phyloP scores from a whole-genome alignment of 495 filamentous ascomycete species.

The Tetracladium setigerum region DNA sequence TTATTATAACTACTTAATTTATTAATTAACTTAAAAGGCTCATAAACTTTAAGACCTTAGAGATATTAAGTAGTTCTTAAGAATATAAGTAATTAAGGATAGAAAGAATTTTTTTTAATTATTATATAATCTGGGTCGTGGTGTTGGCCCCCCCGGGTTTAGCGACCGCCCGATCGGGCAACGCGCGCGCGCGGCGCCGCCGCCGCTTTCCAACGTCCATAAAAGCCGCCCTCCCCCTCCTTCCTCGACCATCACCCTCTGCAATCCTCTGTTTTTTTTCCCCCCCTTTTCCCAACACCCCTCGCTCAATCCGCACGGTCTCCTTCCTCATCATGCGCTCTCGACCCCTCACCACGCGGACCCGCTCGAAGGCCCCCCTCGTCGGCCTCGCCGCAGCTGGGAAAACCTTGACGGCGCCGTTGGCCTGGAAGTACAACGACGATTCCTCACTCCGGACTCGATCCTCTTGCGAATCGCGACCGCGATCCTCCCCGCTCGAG shows the following conservation, averaged over 20 bases:
- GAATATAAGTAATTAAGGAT: too few relatives aligned
- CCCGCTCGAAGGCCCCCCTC: background rate
- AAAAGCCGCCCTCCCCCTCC: conserved; percentile 1
- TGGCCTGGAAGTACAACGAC: conserved; percentile 2
- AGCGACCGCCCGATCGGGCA: conserved; percentile 7
- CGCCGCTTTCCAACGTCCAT: conserved; percentile 17
- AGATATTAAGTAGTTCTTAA: too few relatives aligned
- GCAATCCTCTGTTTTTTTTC: conserved; percentile 5
- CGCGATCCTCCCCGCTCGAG: conserved; percentile 4
- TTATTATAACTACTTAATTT: too few relatives aligned
- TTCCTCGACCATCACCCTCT: conserved; percentile 6
- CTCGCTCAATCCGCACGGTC: background rate
- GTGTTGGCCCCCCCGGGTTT: conserved; percentile 12
- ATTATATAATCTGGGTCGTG: conserved; percentile 10
- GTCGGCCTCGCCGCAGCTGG: conserved; percentile 8
- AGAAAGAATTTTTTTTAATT: too few relatives aligned
- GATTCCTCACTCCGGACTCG: conserved; percentile 4
- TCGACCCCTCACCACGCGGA: conserved; percentile 1
- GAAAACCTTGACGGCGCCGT: conserved; percentile 5
- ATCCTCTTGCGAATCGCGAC: conserved; percentile 7
- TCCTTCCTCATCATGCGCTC: conserved; percentile 3
- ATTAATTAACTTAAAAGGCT: too few relatives aligned
- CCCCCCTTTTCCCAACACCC: conserved; percentile 5
- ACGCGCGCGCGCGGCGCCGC: conserved; percentile 12
- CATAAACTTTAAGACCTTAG: too few relatives aligned